Percentiles rank a stretch among this genome's conserved stretches.
phyloP scores from a whole-genome alignment of 129 eudicot genomes.

The Solidago caesia region DNA sequence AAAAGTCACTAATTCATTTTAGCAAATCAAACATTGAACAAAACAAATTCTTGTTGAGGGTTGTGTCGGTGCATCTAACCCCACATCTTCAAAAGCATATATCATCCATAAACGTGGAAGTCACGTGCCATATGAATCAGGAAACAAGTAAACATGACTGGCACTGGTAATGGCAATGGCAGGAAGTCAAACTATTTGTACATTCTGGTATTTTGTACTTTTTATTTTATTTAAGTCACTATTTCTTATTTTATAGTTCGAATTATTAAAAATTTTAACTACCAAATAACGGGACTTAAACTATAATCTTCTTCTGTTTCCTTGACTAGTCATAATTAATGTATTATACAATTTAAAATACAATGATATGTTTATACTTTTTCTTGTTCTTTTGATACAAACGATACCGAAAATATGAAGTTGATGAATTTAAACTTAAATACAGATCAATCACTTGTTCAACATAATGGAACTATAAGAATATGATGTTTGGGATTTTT shows the following conservation, averaged over 20 bases:
- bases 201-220: not conserved
- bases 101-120: conserved; percentile 1
- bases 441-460: too few relatives aligned
- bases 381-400: too few relatives aligned
- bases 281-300: too few relatives aligned
- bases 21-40: too few relatives aligned
- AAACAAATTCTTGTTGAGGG: not conserved
- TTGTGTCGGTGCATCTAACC: not conserved
- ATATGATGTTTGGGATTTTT: not conserved
- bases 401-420: too few relatives aligned
- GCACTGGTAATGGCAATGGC: not conserved
- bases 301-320: too few relatives aligned
- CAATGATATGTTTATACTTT: not conserved
- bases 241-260: conserved; percentile 1
- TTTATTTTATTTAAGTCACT: not conserved
- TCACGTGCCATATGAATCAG: not conserved
- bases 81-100: not conserved
- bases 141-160: not conserved
- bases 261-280: not conserved
- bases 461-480: not conserved
- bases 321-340: too few relatives aligned
- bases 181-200: not conserved
- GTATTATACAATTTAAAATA: too few relatives aligned
- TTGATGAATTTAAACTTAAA: too few relatives aligned
- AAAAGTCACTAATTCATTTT: not conserved